Conservation (phyloP, 2,329 filamentous ascomycete species). For the Penicillium sp. region DNA sequence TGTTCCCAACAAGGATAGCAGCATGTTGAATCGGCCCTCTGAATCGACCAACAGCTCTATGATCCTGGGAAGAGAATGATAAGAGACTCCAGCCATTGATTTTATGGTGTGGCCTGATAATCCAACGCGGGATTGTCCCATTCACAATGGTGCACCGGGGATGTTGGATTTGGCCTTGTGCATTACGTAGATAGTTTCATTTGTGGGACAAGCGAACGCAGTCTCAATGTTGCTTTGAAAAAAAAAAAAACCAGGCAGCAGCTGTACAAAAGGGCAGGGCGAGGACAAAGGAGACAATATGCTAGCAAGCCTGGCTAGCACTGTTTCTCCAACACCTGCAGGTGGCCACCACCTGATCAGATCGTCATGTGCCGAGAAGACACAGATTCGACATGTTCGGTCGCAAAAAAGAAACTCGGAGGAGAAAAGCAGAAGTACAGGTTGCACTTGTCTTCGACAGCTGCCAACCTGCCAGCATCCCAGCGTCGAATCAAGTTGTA, state of each 20-base stretch:
- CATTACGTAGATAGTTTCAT: slow-evolving; percentile 39
- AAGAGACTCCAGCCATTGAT: background rate
- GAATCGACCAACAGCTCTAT: background rate
- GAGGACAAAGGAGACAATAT: background rate
- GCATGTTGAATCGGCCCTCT: background rate
- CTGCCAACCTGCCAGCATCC: slow-evolving; percentile 6
- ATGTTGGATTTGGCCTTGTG: slow-evolving; percentile 22
- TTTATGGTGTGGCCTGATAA: slow-evolving; percentile 5
- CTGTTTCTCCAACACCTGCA: background rate
- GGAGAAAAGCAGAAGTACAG: background rate
- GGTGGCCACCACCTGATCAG: background rate
- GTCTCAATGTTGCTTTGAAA: slow-evolving; percentile 13
- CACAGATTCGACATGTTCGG: background rate
- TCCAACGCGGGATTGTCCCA: background rate
- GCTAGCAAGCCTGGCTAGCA: background rate
- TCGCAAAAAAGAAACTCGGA: background rate
- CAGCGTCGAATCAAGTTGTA: slow-evolving; percentile 19
- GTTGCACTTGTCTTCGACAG: slow-evolving; percentile 7
- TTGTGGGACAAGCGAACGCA: slow-evolving; percentile 14
- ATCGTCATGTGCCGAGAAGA: background rate
- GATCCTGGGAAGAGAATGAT: background rate
- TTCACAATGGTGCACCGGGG: slow-evolving; percentile 12
- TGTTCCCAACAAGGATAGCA: background rate
- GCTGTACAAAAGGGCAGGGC: slow-evolving; percentile 5
- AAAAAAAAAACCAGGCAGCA: slow-evolving; percentile 4